phyloP scores from a whole-genome alignment of 257 asterid genomes.

The Perilla frutescens region DNA sequence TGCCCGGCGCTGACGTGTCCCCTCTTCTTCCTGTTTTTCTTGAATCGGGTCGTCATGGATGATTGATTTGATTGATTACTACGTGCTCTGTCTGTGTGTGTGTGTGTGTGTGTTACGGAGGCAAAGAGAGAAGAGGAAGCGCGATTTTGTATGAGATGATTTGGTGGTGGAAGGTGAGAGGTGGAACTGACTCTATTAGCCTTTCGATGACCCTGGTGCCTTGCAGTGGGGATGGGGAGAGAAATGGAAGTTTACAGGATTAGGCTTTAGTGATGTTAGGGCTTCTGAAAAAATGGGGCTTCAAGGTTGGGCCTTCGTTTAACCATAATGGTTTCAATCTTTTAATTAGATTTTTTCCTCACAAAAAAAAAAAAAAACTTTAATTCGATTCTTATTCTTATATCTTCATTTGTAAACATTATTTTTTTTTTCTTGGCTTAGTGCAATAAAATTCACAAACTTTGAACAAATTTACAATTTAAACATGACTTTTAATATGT shows the following conservation, averaged over 20 bases:
- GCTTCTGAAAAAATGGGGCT: slow-evolving; percentile 15
- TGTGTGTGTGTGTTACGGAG: neutral
- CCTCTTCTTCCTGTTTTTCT: slow-evolving; percentile 40
- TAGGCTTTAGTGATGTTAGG: neutral
- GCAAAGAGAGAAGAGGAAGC: neutral
- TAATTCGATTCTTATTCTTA: too few relatives aligned
- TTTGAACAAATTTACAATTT: too few relatives aligned
- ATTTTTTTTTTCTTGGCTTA: too few relatives aligned
- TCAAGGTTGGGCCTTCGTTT: too few relatives aligned
- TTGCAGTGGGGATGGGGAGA: neutral
- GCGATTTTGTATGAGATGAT: neutral
- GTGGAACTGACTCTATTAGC: neutral
- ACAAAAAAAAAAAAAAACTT: too few relatives aligned
- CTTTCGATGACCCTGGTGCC: neutral
- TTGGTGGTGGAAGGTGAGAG: neutral
- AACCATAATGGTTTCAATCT: too few relatives aligned
- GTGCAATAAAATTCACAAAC: too few relatives aligned
- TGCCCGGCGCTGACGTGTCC: slow-evolving; percentile 46
- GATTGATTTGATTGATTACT: neutral
- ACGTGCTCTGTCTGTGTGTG: neutral
- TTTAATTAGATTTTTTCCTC: too few relatives aligned
- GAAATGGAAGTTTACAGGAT: neutral
- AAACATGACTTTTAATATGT: too few relatives aligned
- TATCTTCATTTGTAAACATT: too few relatives aligned
- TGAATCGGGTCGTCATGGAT: slow-evolving; percentile 39